Conservation (phyloP, 768 basidiomycete genomes). For the Baorangia bicolor region DNA sequence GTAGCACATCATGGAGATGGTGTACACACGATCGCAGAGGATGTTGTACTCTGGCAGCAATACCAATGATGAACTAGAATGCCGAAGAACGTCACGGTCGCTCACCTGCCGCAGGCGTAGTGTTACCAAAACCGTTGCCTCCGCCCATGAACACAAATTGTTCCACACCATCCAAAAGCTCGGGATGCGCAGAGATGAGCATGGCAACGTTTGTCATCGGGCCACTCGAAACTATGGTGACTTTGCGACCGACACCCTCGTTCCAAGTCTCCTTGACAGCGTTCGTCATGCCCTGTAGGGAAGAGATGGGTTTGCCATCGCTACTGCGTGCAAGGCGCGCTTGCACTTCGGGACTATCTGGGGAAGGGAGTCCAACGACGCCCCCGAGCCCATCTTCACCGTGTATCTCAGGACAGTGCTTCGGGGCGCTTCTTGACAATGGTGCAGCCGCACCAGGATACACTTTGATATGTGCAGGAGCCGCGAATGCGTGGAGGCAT, state of each 20-base stretch:
- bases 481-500: slow-evolving; percentile 74
- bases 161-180: slow-evolving; percentile 47
- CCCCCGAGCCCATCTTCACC: slow-evolving; percentile 82
- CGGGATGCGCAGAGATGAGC: slow-evolving; percentile 59
- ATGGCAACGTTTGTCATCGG: slow-evolving; percentile 84
- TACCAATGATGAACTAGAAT: background rate
- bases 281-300: slow-evolving; percentile 67
- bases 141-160: slow-evolving; percentile 82
- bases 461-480: slow-evolving; percentile 54
- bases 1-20: background rate
- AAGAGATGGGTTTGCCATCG: slow-evolving; percentile 45
- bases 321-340: slow-evolving; percentile 46
- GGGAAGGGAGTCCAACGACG: slow-evolving; percentile 68
- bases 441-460: slow-evolving; percentile 72
- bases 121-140: slow-evolving; percentile 82
- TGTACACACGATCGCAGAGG: slow-evolving; percentile 71
- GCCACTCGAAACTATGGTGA: slow-evolving; percentile 72
- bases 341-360: slow-evolving; percentile 47
- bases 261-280: slow-evolving; percentile 57
- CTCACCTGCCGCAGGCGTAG: slow-evolving; percentile 69
- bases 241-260: slow-evolving; percentile 54
- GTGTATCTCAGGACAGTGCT: slow-evolving; percentile 77
- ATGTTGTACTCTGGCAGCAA: slow-evolving; percentile 69
- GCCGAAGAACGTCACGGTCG: background rate
- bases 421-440: slow-evolving; percentile 51